These are phyloP conservation scores for Gnaphalium uliginosum DNA, from an alignment of 129 eudicot genomes.

Conservation along the genomic window DNA sequence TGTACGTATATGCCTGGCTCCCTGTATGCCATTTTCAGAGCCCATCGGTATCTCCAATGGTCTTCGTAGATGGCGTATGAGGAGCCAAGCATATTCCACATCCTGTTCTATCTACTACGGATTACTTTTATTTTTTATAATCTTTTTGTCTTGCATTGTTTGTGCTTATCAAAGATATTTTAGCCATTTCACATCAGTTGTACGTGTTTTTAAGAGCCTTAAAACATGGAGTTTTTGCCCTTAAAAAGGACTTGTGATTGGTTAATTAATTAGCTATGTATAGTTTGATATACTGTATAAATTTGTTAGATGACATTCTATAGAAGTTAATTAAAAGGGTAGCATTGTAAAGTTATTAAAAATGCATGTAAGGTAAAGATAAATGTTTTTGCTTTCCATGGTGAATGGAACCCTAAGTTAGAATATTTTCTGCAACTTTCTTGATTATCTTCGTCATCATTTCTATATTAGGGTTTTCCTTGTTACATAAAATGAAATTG, in stretches of 20 bases:
- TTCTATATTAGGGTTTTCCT: constrained; percentile 44
- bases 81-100: constrained; percentile 95
- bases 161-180: constrained; percentile 7
- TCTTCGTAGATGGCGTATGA: constrained; percentile 94
- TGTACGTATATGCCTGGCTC: constrained; percentile 87
- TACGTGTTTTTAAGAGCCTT: neutral
- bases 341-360: constrained; percentile 23
- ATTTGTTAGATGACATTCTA: constrained; percentile 21
- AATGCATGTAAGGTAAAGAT: constrained; percentile 24
- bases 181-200: constrained; percentile 4
- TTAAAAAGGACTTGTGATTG: neutral
- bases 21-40: constrained; percentile 95
- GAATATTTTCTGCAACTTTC: constrained; percentile 36
- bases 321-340: constrained; percentile 31
- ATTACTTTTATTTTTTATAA: neutral
- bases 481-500: constrained; percentile 29
- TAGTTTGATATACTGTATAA: neutral
- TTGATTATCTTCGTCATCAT: constrained; percentile 39
- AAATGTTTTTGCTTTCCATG: constrained; percentile 17
- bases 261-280: neutral
- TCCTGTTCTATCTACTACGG: constrained; percentile 22
- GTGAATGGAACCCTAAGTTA: constrained; percentile 34
- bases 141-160: neutral
- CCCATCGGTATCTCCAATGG: constrained; percentile 51
- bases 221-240: neutral